Percentiles rank a stretch among this genome's conserved stretches.
phyloP scores from a whole-genome alignment of 2,329 filamentous ascomycete genomes.

The Cercospora sojina region DNA sequence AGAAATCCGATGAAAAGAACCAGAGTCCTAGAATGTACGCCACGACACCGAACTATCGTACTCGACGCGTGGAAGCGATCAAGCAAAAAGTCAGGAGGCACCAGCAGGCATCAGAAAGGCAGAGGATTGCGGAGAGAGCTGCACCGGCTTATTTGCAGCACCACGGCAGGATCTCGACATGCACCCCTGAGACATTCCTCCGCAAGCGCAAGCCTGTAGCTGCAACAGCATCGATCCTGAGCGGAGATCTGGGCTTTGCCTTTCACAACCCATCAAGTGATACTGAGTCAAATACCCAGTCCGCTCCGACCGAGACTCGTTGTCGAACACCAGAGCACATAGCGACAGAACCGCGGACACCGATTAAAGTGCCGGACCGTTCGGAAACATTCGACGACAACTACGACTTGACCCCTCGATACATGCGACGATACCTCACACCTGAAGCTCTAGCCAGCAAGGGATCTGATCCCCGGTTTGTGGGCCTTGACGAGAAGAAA shows the following conservation, averaged over 20 bases:
- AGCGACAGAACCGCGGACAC: background rate
- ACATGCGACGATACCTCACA: background rate
- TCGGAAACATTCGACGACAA: background rate
- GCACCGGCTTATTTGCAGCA: background rate
- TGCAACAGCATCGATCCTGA: background rate
- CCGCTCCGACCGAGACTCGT: background rate
- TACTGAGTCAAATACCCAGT: background rate
- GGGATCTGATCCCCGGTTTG: background rate
- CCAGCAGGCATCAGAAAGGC: background rate
- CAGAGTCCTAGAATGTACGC: background rate
- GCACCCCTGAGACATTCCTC: background rate
- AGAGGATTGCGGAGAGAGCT: background rate
- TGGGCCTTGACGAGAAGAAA: background rate
- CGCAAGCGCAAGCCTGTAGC: background rate
- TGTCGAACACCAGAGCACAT: background rate
- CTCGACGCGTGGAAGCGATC: background rate
- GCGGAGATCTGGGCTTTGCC: background rate
- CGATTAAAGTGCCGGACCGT: background rate
- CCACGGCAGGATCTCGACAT: background rate
- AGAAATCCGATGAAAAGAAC: background rate
- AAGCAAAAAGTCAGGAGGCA: background rate
- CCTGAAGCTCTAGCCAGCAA: background rate
- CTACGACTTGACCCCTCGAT: background rate
- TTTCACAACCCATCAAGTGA: background rate
- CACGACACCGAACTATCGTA: background rate